Conservation (phyloP, 169 alveolate species). For the Plasmodium knowlesi region DNA sequence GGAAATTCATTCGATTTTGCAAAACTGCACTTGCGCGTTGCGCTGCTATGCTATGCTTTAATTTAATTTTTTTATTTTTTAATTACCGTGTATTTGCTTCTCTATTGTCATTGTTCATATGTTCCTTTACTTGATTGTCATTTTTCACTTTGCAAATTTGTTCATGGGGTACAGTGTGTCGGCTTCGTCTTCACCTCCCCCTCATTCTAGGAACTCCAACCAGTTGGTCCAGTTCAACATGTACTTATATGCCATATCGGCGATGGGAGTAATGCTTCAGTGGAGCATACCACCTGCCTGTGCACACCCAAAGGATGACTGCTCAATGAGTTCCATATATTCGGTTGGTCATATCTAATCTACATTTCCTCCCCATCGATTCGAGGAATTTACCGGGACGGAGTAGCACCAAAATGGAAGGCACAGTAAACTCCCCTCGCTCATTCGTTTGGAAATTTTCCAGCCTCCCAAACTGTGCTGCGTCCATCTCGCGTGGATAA, state of each 20-base stretch:
- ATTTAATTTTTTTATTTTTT: neutral
- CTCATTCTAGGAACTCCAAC: neutral
- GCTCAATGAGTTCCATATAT: neutral
- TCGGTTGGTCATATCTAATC: neutral
- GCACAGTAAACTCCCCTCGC: too few relatives aligned
- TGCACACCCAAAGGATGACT: neutral
- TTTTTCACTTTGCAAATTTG: neutral
- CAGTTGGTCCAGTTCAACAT: neutral
- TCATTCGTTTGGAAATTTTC: too few relatives aligned
- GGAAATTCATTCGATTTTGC: neutral
- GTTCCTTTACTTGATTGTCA: neutral
- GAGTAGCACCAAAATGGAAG: neutral
- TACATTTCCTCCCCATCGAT: neutral
- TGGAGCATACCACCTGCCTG: neutral
- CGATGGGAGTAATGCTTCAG: neutral
- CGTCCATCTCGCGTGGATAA: too few relatives aligned
- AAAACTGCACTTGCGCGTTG: neutral
- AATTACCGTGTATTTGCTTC: neutral
- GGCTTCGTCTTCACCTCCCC: neutral
- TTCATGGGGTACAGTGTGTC: neutral
- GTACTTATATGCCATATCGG: neutral
- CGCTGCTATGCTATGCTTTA: neutral
- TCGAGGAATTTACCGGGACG: neutral
- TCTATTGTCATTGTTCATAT: neutral
- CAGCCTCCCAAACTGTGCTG: too few relatives aligned